Base-by-base conservation (phyloP, 768 basidiomycete genomes). In the Candolleomyces aberdarensis region DNA sequence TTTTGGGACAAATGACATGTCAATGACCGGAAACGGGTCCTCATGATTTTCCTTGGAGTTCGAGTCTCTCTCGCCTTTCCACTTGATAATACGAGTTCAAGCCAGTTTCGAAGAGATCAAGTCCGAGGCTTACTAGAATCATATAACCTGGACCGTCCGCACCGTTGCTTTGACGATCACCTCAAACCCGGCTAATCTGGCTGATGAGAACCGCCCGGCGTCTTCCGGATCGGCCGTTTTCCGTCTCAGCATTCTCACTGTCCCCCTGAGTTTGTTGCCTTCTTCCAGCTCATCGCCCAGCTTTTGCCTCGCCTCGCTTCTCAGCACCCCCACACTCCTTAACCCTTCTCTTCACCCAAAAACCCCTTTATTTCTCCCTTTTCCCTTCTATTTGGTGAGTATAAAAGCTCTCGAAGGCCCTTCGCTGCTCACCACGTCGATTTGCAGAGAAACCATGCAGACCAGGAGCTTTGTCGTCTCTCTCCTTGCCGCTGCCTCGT, bases 401-500 rank as follows among this genome's bases (percentile, higher is more conserved):
- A 46, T 46, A 46, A 17, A 46, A 46, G 41, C 15, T 7, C 39
- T 40, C 15, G 5, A 55, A 10, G 7, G 19, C 17, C 29, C 10
- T 22, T n/a, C 47, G 32, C 13, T n/a, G 31, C 22, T 47, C 22
- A 59, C 7, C 10, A 19, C n/a, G 13, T 20, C 22, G n/a, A 19
- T 26, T 47, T 26, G n/a, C 48, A 29, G 57, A 29, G 31, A 53
- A 32, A 53, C 22, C 13, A 56, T 61, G 53, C 41, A 61, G 46
- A 29, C 46, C 60, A 15, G 56, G 47, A 48, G 22, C 20, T 41
- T 62, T 44, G 71, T 66, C 65, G 62, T 75, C 63, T 67, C 62
- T 32, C 65, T 70, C 50, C 61, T 77, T 61, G 74, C 76, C 57
- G 74, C 82, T 39, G 66, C 63, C 65, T 82, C 66, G 61, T 70